phyloP scores from a whole-genome alignment of 345 rosid species.

The Streptanthus diversifolius region DNA sequence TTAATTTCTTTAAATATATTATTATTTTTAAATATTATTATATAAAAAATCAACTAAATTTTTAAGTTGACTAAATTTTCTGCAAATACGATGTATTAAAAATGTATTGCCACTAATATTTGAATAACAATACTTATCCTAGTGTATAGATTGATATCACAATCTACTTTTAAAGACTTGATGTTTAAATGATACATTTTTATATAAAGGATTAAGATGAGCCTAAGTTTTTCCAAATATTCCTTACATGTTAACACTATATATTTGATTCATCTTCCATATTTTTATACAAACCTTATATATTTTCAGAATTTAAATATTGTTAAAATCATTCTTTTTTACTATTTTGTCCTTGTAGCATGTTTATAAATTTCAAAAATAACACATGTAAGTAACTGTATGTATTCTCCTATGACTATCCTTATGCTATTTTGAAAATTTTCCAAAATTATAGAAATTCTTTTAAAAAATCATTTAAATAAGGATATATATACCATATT shows the following conservation, averaged over 20 bases:
- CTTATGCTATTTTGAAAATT: no score
- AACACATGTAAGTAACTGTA: no score
- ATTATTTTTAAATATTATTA: background rate
- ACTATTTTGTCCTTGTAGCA: no score
- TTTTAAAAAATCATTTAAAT: no score
- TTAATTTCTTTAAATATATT: no score
- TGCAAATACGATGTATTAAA: background rate
- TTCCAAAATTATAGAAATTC: no score
- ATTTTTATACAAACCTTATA: background rate
- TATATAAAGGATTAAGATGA: background rate
- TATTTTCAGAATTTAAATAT: no score
- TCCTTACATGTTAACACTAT: no score
- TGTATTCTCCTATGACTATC: no score
- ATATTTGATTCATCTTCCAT: background rate
- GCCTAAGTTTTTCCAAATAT: background rate
- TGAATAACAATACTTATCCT: background rate
- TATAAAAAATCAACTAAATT: background rate
- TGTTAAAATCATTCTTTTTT: no score
- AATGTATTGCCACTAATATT: background rate
- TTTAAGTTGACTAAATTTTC: background rate
- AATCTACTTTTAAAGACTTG: background rate
- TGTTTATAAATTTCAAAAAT: no score
- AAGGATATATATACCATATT: no score
- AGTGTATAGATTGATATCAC: background rate
- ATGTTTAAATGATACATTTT: background rate